Conservation (phyloP, 192 early-diverging fungal species). For the Entrophospora sp. region DNA sequence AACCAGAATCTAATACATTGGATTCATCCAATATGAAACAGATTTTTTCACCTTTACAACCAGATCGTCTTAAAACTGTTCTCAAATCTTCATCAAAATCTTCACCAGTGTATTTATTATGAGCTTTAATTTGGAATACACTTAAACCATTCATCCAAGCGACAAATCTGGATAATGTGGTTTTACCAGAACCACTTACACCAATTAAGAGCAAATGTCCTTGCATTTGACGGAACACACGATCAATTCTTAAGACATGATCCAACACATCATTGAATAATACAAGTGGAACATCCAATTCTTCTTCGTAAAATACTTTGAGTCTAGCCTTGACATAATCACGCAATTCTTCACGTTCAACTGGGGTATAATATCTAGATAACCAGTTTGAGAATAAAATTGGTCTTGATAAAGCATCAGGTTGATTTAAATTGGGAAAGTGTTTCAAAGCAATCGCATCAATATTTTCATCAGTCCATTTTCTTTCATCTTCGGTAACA, state of each 20-base stretch:
- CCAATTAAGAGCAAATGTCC: conserved; percentile 98
- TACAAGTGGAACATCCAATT: conserved; percentile 93
- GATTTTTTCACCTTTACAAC: conserved; percentile 94
- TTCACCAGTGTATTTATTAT: conserved; percentile 88
- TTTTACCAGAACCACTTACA: conserved; percentile 95
- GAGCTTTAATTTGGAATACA: conserved; percentile 97
- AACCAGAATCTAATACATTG: conserved; percentile 92
- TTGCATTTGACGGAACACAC: conserved; percentile 96
- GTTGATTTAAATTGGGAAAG: conserved; percentile 76
- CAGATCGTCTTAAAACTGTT: conserved; percentile 76
- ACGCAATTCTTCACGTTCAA: conserved; percentile 80
- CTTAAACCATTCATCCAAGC: conserved; percentile 99
- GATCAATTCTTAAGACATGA: conserved; percentile 95
- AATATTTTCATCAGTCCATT: conserved; percentile 86
- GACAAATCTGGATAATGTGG: conserved; percentile 94
- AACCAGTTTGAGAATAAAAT: conserved; percentile 98
- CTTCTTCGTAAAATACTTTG: conserved; percentile 99
- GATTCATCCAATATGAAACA: conserved; percentile 97
- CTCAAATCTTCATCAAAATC: conserved; percentile 99
- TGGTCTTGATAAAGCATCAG: conserved; percentile 69
- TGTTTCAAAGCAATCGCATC: conserved; percentile 74
- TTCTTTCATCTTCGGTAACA: conserved; percentile 75
- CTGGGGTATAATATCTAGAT: conserved; percentile 88
- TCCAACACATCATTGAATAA: conserved; percentile 98
- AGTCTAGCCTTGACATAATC: conserved; percentile 90